Conservation (phyloP, 2,329 filamentous ascomycete species). For the Madurella fahalii region DNA sequence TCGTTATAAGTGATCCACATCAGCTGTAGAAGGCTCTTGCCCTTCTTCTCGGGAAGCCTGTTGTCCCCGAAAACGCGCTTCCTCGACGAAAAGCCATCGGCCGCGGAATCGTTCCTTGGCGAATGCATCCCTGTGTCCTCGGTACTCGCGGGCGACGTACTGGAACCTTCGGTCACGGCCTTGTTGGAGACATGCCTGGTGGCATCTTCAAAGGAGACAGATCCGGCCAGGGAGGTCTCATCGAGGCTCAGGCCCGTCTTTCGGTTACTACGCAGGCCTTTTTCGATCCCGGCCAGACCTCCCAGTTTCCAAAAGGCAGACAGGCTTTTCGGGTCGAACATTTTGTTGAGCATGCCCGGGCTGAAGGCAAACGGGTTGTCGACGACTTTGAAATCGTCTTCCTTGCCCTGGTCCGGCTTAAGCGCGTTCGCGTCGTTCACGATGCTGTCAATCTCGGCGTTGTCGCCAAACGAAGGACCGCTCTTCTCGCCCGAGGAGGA, state of each 20-base stretch:
- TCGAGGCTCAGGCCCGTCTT: constrained; percentile 72
- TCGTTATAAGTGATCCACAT: constrained; percentile 84
- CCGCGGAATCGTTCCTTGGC: constrained; percentile 14
- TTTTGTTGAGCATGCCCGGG: constrained; percentile 77
- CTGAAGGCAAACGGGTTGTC: constrained; percentile 84
- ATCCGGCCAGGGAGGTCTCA: constrained; percentile 62
- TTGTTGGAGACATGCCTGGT: constrained; percentile 33
- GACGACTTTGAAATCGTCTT: constrained; percentile 69
- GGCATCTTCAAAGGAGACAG: constrained; percentile 69
- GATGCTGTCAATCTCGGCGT: constrained; percentile 49
- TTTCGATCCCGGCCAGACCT: constrained; percentile 72
- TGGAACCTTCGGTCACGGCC: constrained; percentile 31
- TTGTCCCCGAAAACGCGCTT: constrained; percentile 71
- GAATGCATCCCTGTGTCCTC: constrained; percentile 1
- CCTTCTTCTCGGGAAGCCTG: constrained; percentile 67
- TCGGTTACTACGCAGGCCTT: constrained; percentile 69
- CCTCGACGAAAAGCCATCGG: constrained; percentile 54
- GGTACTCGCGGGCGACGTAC: constrained; percentile 11
- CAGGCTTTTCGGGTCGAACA: constrained; percentile 85
- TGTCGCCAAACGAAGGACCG: constrained; percentile 31
- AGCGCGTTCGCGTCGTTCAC: constrained; percentile 66
- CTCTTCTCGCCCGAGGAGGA: constrained; percentile 42
- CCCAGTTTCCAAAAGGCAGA: constrained; percentile 77
- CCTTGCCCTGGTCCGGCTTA: constrained; percentile 69
- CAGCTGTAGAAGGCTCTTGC: constrained; percentile 66